phyloP scores from a whole-genome alignment of 805 yeast species.

The Isabelozyma heimii region DNA sequence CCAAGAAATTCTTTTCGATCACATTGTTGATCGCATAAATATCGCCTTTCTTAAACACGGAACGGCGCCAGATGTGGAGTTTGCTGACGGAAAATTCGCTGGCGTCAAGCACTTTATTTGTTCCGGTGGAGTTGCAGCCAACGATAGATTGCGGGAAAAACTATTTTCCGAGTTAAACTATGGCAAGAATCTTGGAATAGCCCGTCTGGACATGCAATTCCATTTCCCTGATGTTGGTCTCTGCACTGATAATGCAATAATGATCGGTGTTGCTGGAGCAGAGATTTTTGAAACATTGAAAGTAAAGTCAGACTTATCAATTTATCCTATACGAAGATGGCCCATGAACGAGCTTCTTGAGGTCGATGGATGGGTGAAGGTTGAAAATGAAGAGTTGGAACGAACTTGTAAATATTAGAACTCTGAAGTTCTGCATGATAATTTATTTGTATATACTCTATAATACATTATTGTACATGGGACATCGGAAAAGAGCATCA shows the following conservation, averaged over 20 bases:
- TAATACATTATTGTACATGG: background rate
- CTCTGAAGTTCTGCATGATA: too few species aligned
- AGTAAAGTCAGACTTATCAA: slow-evolving; percentile 47
- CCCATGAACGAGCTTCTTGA: slow-evolving; percentile 55
- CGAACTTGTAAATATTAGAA: background rate
- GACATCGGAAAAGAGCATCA: too few species aligned
- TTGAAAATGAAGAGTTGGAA: slow-evolving; percentile 16
- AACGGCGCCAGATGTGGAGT: slow-evolving; percentile 1
- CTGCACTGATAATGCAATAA: slow-evolving; percentile 93
- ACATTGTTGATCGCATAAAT: slow-evolving; percentile 62
- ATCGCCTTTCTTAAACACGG: slow-evolving; percentile 44
- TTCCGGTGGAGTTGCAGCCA: slow-evolving; percentile 95
- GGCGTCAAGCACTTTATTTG: slow-evolving; percentile 61
- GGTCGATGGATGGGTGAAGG: slow-evolving; percentile 50
- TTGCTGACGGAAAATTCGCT: slow-evolving; percentile 39
- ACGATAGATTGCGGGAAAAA: slow-evolving; percentile 50
- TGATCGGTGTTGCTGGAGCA: slow-evolving; percentile 98
- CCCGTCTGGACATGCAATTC: slow-evolving; percentile 20
- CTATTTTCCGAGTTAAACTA: slow-evolving; percentile 37
- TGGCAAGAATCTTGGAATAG: slow-evolving; percentile 1
- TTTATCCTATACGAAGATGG: slow-evolving; percentile 80
- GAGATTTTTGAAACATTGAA: slow-evolving; percentile 66
- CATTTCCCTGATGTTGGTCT: slow-evolving; percentile 67
- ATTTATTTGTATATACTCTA: background rate
- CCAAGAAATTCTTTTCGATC: slow-evolving; percentile 70